phyloP scores from a whole-genome alignment of 176 grass and related monocot genomes.

The Bothriochloa decipiens region DNA sequence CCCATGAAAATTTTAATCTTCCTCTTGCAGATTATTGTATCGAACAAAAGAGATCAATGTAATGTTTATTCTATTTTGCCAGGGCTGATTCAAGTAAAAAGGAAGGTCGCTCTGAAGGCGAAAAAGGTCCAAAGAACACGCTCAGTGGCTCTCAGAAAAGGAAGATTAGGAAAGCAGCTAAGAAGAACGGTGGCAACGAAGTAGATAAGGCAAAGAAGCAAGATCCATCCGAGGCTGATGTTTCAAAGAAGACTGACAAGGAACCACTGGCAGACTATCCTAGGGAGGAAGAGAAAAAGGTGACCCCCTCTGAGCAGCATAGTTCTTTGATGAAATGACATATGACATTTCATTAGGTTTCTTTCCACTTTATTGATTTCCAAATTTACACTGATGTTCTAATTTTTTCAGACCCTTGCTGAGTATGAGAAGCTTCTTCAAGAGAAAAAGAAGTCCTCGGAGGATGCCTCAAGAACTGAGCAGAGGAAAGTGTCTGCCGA shows the following conservation, averaged over 20 bases:
- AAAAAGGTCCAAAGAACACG: too few species aligned
- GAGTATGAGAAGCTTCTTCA: conserved; percentile 59
- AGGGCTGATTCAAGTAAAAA: too few species aligned
- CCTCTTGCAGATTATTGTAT: too few species aligned
- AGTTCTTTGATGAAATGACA: not conserved
- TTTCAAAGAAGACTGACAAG: not conserved
- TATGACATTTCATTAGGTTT: too few species aligned
- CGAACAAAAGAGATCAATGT: too few species aligned
- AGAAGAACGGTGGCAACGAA: not conserved
- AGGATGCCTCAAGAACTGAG: not conserved
- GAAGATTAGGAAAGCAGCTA: conserved; percentile 36
- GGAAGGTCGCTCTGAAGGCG: too few species aligned
- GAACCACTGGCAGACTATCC: not conserved
- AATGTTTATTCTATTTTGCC: too few species aligned
- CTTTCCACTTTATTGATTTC: not conserved
- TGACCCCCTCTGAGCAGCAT: not conserved
- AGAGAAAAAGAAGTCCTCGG: conserved; percentile 41
- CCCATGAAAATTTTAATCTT: too few species aligned
- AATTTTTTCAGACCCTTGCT: conserved; percentile 43
- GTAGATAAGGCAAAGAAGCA: conserved; percentile 22
- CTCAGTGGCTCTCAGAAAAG: conserved; percentile 35
- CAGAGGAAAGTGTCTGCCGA: conserved; percentile 28
- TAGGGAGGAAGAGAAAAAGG: conserved; percentile 20
- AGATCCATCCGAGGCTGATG: not conserved
- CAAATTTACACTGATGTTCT: not conserved